Evolutionary conservation across 2,329 filamentous ascomycete species (phyloP), one percentile per base, ranked within the genome.

Genomic region (Sclerotinia sclerotiorum): DNA sequence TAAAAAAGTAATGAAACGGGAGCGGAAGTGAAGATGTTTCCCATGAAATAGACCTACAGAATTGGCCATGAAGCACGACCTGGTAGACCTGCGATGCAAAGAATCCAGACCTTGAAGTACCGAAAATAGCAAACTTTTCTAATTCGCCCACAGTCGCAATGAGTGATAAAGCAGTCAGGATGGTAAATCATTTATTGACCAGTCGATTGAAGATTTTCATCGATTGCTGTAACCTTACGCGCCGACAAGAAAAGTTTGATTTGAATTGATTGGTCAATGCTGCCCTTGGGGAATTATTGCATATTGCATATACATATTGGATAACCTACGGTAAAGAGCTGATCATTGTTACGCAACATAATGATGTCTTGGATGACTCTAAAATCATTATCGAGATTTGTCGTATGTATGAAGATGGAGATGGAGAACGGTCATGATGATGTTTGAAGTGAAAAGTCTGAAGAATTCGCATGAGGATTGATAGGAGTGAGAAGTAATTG

Each of bases 211-310:
- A 35, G 44, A 29, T 17, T 39, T 21, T 64, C 56, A 42, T 70
- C 62, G 68, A 72, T 74, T 69, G 71, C 70, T 73, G 72, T 73
- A 62, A 67, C 73, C 56, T 71, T 76, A 77, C 71, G 74, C 75
- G 75, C 75, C 72, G 69, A 69, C 39, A 51, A 51, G 27, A n/a
- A 68, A 29, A 58, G 68, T 49, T 64, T 69, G 62, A 42, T 35
- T 42, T 42, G 49, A 46, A 48, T 54, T 61, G 60, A 70, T 71
- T 71, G 57, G 69, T 52, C 29, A 19, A 29, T 24, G n/a, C 29
- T 29, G 35, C 29, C 44, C 61, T 55, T 55, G 32, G 11, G 11
- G 35, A 54, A n/a, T 42, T 42, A 42, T 17, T 42, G 39, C 39
- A 17, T 42, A 42, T 42, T 42, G 39, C 39, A 15, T 42, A 42